Evolutionary conservation across 345 rosid species (phyloP), one percentile per base, ranked within the genome.

Genomic region (Pistacia vera): DNA sequence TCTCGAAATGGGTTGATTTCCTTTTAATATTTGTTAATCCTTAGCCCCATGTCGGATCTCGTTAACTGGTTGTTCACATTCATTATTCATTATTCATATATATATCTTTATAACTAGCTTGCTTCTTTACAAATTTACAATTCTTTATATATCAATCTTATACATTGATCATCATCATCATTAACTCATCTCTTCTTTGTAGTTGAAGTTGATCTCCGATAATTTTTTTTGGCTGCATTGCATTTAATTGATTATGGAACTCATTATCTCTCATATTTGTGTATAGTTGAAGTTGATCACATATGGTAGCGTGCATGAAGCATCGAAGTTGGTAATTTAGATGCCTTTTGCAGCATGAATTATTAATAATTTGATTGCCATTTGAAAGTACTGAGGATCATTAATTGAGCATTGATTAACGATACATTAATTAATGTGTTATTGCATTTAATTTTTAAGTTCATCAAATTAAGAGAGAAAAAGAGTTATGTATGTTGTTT

Each of bases 11-110:
- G 78, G 87, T 74, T 41, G 46, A 41, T 41, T 77, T 80, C 67
- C 59, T 66, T 73, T 80, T 57, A 73, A 78, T 76, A 78, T 79
- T 82, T 62, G 80, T 72, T 57, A 38, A 73, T 79, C 78, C 63
- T 84, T 80, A 84, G 88, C 85, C 70, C 79, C 74, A 72, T 82
- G 91, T 85, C 88, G 85, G 85, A 83, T 85, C 93, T 85, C 85
- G 84, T 86, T 71, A 30, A 78, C 61, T 64, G 33, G 33, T 30
- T 63, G 48, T 36, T 77, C 81, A 52, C 75, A 69, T 76, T 75
- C 70, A 25, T 25, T 25, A 25, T 25, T 0, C 1, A 25, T 25
- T 25, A 25, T 25, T 0, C 0, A 25, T 25, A 25, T 25, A 25
- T 25, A 0, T 25, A 22, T 22, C 0, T 22, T 22, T 22, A 52